These are phyloP conservation scores for Teratosphaeria gauchensis DNA, from an alignment of 2,329 filamentous ascomycete species.

Conservation along the genomic window DNA sequence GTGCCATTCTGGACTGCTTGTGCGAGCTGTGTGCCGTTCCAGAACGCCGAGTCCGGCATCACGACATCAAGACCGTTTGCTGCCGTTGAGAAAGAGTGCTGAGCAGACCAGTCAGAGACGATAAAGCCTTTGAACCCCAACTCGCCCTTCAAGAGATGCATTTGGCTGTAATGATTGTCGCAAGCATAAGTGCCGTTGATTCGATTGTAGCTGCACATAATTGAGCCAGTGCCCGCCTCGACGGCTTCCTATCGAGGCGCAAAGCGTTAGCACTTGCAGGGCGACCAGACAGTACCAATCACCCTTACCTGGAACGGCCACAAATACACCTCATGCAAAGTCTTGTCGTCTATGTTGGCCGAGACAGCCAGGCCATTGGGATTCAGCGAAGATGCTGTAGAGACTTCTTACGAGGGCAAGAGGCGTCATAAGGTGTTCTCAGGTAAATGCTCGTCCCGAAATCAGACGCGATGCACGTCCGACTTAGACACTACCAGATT, in stretches of 20 bases:
- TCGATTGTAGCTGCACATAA: slow-evolving; percentile 70
- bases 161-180: slow-evolving; percentile 51
- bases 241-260: slow-evolving; percentile 60
- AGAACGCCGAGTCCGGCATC: slow-evolving; percentile 69
- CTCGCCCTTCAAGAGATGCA: slow-evolving; percentile 58
- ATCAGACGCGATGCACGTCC: no score
- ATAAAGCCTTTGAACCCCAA: slow-evolving; percentile 45
- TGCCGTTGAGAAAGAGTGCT: slow-evolving; percentile 57
- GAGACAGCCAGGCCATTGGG: slow-evolving; percentile 31
- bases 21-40: slow-evolving; percentile 61
- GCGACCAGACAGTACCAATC: neutral
- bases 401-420: no score
- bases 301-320: neutral
- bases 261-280: slow-evolving; percentile 5
- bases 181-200: slow-evolving; percentile 62
- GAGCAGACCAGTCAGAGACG: slow-evolving; percentile 61
- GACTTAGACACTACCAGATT: no score
- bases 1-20: slow-evolving; percentile 22
- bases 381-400: slow-evolving; percentile 19
- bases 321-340: slow-evolving; percentile 13
- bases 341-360: slow-evolving; percentile 27
- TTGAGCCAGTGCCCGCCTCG: slow-evolving; percentile 51
- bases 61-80: slow-evolving; percentile 71
- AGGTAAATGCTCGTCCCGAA: no score
- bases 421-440: no score